phyloP scores from a whole-genome alignment of 2,329 filamentous ascomycete species.

The Boeremia lycopersici region DNA sequence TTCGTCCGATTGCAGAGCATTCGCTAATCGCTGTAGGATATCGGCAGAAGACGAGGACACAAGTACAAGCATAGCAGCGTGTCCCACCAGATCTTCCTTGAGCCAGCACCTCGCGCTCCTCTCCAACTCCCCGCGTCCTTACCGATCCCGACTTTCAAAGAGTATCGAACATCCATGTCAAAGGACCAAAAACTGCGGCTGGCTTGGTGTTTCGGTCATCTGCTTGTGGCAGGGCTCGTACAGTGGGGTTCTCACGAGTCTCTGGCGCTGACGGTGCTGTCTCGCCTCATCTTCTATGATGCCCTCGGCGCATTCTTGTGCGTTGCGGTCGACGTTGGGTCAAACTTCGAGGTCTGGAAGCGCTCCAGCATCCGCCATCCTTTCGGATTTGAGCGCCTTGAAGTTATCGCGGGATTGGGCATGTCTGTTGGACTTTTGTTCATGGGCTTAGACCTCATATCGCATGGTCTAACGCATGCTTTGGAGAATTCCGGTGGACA shows the following conservation, averaged over 20 bases:
- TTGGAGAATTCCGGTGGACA: constrained; percentile 76
- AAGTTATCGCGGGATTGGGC: constrained; percentile 93
- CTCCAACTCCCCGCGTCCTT: constrained; percentile 89
- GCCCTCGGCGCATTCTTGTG: constrained; percentile 90
- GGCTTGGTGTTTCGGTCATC: constrained; percentile 89
- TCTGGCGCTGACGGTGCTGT: constrained; percentile 87
- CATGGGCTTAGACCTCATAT: constrained; percentile 93
- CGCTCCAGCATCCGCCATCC: constrained; percentile 90
- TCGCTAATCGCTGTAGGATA: constrained; percentile 63
- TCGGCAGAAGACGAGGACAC: constrained; percentile 91
- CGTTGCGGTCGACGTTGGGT: constrained; percentile 87
- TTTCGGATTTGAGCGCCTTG: constrained; percentile 87
- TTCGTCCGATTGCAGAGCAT: background rate
- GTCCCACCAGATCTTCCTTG: constrained; percentile 95
- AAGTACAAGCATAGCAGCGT: constrained; percentile 98
- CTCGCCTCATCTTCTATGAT: constrained; percentile 93
- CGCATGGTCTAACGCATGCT: constrained; percentile 91
- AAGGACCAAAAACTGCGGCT: constrained; percentile 81
- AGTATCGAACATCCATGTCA: constrained; percentile 90
- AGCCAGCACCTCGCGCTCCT: constrained; percentile 83
- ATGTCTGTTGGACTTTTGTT: constrained; percentile 97
- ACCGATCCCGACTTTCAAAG: constrained; percentile 85
- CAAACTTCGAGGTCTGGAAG: constrained; percentile 98
- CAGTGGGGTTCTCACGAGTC: constrained; percentile 86
- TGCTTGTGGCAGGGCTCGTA: constrained; percentile 80